Evolutionary conservation across 139 green algal genomes (phyloP), one percentile per base, ranked within the genome.

Genomic region (Edaphochlamys debaryana): DNA sequence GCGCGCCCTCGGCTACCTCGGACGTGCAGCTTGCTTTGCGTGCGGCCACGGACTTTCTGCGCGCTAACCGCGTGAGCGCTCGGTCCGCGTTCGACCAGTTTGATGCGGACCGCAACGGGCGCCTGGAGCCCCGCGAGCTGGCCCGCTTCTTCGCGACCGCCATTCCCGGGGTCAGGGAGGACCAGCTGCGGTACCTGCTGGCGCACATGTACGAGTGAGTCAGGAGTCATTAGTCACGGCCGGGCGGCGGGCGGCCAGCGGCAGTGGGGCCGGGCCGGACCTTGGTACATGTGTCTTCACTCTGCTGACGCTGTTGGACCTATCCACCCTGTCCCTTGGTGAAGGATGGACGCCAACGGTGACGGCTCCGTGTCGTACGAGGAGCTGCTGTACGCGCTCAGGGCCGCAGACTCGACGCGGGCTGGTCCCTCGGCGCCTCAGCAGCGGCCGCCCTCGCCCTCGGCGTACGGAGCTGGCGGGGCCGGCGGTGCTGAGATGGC

Each of bases 161-260:
- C 34, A 38, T 82, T 23, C 71, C 62, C 22, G 62, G 52, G 30
- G 36, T 82, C 40, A 52, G 15, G 19, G 45, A 70, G 30, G 45
- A 71, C 25, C 72, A 87, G 71, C 71, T 70, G 71, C 40, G 72
- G 27, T 69, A 70, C 58, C 81, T 87, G 50, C 62, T 87, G 48
- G 45, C 41, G 50, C 81, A 87, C 50, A 79, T 87, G 71, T 37
- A 52, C 17, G 81, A 78, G 81, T 87, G 36, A 78, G 81, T 78
- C 0, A 0, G 67, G 52, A 1, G 15, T 54, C 15, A n/a, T n/a
- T n/a, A n/a, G n/a, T n/a, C n/a, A n/a, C n/a, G n/a, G n/a, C n/a
- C n/a, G n/a, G n/a, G n/a, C n/a, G n/a, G n/a, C n/a, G n/a, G n/a
- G n/a, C n/a, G n/a, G n/a, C n/a, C n/a, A n/a, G n/a, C n/a, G n/a